A percentile compares a stretch with the other conserved stretches of the same genome.
Evolutionary conservation across 352 stramenopile genomes (phyloP).

Genomic region (Pythium graminicola): DNA sequence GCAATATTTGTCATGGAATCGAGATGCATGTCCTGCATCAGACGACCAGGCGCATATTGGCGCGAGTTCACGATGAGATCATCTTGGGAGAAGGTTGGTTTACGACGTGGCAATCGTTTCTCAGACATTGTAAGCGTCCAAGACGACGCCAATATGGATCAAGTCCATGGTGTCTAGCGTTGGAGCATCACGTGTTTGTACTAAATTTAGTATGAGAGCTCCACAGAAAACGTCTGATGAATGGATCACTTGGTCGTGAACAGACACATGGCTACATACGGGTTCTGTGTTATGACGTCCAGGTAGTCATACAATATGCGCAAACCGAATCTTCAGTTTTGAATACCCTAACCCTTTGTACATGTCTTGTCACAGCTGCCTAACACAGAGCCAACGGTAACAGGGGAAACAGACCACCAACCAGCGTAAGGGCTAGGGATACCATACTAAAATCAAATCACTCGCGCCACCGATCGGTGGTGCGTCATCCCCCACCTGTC

Average conservation of each 20-base stretch:
- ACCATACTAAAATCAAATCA: slow-evolving; percentile 2
- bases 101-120: neutral
- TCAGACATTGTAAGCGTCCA: neutral
- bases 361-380: slow-evolving; percentile 15
- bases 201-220: too few relatives aligned
- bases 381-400: slow-evolving; percentile 2
- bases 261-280: slow-evolving; percentile 12
- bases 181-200: too few relatives aligned
- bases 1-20: slow-evolving; percentile 2
- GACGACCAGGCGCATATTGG: neutral
- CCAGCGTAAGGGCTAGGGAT: neutral
- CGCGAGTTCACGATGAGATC: slow-evolving; percentile 13
- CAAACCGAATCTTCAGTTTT: slow-evolving; percentile 10
- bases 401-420: slow-evolving; percentile 8
- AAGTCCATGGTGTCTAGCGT: too few relatives aligned
- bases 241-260: neutral
- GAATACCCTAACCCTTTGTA: slow-evolving; percentile 3
- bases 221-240: neutral
- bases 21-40: slow-evolving; percentile 2
- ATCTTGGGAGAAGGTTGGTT: slow-evolving; percentile 11
- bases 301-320: slow-evolving; percentile 7
- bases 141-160: too few relatives aligned
- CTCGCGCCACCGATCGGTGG: slow-evolving; percentile 3
- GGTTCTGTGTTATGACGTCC: slow-evolving; percentile 1
- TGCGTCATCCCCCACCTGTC: neutral